Base-by-base conservation (phyloP, 495 filamentous ascomycete genomes). In the Terfezia claveryi region DNA sequence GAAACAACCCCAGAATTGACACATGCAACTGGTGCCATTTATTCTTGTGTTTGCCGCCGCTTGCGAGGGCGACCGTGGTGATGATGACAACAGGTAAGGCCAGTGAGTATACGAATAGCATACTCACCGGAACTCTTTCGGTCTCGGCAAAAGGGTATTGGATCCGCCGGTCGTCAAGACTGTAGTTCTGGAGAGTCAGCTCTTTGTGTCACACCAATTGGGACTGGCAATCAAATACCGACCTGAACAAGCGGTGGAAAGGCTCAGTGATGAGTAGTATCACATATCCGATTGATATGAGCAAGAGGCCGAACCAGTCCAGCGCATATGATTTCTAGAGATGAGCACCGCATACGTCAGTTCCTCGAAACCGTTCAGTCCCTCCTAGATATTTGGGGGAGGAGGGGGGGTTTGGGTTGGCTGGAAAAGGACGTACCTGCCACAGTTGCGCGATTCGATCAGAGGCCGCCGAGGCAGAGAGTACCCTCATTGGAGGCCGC, bases 131-230 rank as follows among this genome's bases (percentile, higher is more conserved):
- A 0, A 99, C 92, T 54, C 87, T 77, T 66, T 99, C 91, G 37
- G 81, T 68, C 52, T 82, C 74, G 20, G 89, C 85, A 66, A 92
- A 80, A 9, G 92, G 92, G 64, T 80, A 94, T 59, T 84, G 80
- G 50, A 96, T 86, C 41, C 81, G 71, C 10, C 80, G 74, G 64
- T 95, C 85, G 66, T 84, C 82, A 55, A 95, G 78, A 55, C 75
- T 46, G 64, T 17, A 32, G 11, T 36, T 44, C 20, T 59, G 16
- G 53, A 32, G 11, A 53, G 55, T 41, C 32, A 10, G 54, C 12
- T 52, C 16, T 49, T 23, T 23, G 2, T 7, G 14, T 8, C 27
- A 16, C 4, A 2, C 4, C 27, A 32, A 32, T 32, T 32, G 27
- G 27, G 7, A 32, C 7, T 32, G 27, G 27, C 7, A 7, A 32